phyloP scores from a whole-genome alignment of 768 basidiomycete species.

The Hirschioporus abietinus region DNA sequence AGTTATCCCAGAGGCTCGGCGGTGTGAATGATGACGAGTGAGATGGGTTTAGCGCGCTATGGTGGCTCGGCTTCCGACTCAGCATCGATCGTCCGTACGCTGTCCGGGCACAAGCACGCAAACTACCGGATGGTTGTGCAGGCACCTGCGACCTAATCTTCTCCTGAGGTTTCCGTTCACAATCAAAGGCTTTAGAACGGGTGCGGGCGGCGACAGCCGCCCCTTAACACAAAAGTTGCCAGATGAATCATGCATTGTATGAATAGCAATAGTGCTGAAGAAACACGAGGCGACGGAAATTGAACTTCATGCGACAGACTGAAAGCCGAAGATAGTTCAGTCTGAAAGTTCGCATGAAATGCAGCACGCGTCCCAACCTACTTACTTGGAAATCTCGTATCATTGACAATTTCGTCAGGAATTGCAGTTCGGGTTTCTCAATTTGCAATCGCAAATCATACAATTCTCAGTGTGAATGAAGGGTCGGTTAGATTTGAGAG shows the following conservation, averaged over 20 bases:
- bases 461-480: neutral
- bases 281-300: neutral
- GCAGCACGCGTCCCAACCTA: neutral
- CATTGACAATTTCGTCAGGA: too few species aligned
- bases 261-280: neutral
- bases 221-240: neutral
- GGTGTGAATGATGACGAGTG: neutral
- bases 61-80: neutral
- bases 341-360: neutral
- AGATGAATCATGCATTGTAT: neutral
- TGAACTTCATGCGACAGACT: neutral
- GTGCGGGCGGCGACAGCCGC: neutral
- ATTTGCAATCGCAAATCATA: neutral
- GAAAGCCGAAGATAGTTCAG: neutral
- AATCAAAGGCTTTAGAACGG: neutral
- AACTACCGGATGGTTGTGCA: neutral
- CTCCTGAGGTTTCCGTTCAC: neutral
- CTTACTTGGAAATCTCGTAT: neutral
- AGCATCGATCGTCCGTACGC: neutral
- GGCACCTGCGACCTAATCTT: neutral
- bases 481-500: too few species aligned
- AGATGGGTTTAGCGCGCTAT: neutral
- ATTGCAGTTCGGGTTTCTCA: neutral
- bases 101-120: neutral
- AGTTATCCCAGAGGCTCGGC: neutral